Conservation (phyloP, 768 basidiomycete species). For the Tylopilus felleus region DNA sequence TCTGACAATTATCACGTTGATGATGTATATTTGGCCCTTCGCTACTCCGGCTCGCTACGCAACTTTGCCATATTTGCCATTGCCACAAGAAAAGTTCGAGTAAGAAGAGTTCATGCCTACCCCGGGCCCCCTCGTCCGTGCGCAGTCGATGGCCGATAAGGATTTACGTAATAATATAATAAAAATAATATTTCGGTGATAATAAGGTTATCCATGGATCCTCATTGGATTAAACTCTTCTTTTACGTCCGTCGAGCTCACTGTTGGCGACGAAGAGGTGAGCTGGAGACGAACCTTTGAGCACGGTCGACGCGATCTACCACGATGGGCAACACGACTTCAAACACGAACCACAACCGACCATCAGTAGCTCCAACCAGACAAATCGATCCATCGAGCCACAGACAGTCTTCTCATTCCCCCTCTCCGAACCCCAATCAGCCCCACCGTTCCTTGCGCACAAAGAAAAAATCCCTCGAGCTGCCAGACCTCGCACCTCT, state of each 20-base stretch:
- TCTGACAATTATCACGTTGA: neutral
- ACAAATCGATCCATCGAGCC: conserved; percentile 25
- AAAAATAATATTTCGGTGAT: conserved; percentile 9
- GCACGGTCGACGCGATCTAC: conserved; percentile 19
- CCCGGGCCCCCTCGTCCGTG: no score
- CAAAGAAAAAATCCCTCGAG: conserved; percentile 72
- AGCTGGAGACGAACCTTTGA: conserved; percentile 9
- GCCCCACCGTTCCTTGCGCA: conserved; percentile 59
- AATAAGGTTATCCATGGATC: conserved; percentile 26
- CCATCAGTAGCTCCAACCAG: conserved; percentile 22
- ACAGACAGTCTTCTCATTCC: conserved; percentile 29
- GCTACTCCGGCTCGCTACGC: neutral
- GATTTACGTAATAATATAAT: conserved; percentile 11
- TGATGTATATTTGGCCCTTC: conserved; percentile 12
- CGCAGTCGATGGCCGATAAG: neutral
- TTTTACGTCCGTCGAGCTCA: conserved; percentile 33
- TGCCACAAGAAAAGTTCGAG: neutral
- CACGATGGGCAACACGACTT: conserved; percentile 35
- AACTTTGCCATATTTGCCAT: neutral
- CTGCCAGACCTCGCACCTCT: conserved; percentile 67
- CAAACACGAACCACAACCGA: conserved; percentile 29
- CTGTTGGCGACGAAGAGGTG: conserved; percentile 19
- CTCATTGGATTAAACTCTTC: conserved; percentile 27
- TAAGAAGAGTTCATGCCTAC: no score
- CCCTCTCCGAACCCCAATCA: conserved; percentile 40